These are phyloP conservation scores for Emmonsiellopsis sp. DNA, from an alignment of 2,329 filamentous ascomycete genomes.

Conservation along the genomic window DNA sequence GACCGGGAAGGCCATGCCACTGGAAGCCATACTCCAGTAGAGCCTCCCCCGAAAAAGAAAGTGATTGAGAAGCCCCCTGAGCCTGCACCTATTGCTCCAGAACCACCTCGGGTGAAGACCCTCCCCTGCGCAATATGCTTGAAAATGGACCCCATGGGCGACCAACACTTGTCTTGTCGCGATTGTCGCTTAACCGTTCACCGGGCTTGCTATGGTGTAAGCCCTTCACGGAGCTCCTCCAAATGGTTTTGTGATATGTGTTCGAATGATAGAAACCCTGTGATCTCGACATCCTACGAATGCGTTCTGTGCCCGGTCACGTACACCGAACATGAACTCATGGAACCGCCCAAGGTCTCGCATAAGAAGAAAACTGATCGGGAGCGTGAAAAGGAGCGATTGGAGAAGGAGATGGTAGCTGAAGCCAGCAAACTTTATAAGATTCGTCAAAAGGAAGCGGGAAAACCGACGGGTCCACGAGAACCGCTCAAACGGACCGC, in stretches of 20 bases:
- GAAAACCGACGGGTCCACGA: slow-evolving; percentile 72
- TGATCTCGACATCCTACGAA: slow-evolving; percentile 88
- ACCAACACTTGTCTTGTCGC: slow-evolving; percentile 67
- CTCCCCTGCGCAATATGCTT: slow-evolving; percentile 82
- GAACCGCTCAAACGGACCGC: slow-evolving; percentile 89
- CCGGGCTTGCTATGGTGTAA: slow-evolving; percentile 84
- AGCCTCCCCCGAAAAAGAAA: slow-evolving; percentile 54
- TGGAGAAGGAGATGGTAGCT: slow-evolving; percentile 74
- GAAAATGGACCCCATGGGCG: slow-evolving; percentile 60
- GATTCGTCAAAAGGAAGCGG: slow-evolving; percentile 72
- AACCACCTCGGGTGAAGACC: slow-evolving; percentile 66
- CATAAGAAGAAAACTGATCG: slow-evolving; percentile 89
- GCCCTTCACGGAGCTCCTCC: slow-evolving; percentile 54
- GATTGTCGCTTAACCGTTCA: slow-evolving; percentile 91
- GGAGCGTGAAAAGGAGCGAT: slow-evolving; percentile 76
- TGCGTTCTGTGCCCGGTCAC: slow-evolving; percentile 86
- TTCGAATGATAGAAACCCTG: slow-evolving; percentile 82
- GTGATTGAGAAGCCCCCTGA: slow-evolving; percentile 46
- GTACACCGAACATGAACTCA: slow-evolving; percentile 70
- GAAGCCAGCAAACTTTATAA: slow-evolving; percentile 75
- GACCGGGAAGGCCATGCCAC: slow-evolving; percentile 44
- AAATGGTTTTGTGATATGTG: slow-evolving; percentile 98
- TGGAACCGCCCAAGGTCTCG: slow-evolving; percentile 68
- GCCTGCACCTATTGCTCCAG: slow-evolving; percentile 58
- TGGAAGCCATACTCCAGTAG: slow-evolving; percentile 35